phyloP scores from a whole-genome alignment of 108 stramenopile genomes.

The Stephanodiscus minutulus region DNA sequence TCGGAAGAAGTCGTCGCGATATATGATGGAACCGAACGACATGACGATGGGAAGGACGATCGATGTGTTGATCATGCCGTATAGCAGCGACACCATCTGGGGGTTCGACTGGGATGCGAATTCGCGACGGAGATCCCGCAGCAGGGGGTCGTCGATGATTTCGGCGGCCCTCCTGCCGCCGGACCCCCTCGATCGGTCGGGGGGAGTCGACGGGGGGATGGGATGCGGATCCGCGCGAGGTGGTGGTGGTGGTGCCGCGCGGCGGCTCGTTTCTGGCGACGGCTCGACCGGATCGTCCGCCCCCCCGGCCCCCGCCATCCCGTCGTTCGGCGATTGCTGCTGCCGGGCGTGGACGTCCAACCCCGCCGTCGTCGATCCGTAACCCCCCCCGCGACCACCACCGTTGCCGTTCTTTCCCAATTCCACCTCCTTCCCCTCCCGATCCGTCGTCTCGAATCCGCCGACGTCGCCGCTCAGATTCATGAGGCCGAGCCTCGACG shows the following conservation, averaged over 20 bases:
- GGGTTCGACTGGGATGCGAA: constrained; percentile 33
- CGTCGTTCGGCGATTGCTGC: too few species aligned
- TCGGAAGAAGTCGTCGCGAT: constrained; percentile 75
- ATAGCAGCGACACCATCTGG: constrained; percentile 51
- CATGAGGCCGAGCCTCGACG: background rate
- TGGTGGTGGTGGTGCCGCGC: too few species aligned
- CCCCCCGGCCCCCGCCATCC: too few species aligned
- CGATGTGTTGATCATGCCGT: constrained; percentile 77
- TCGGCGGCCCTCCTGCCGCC: too few species aligned
- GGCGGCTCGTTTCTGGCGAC: too few species aligned
- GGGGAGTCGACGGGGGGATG: too few species aligned
- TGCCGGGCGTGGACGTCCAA: too few species aligned
- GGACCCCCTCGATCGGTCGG: background rate
- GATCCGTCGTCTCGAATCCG: background rate
- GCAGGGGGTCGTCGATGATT: constrained; percentile 2
- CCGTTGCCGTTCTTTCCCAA: too few species aligned
- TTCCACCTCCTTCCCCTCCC: background rate
- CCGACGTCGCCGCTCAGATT: background rate
- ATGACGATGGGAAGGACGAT: constrained; percentile 87
- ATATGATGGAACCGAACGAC: constrained; percentile 89
- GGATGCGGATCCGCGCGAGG: too few species aligned
- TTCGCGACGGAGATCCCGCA: constrained; percentile 17
- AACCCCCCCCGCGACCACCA: background rate
- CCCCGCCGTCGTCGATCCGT: background rate
- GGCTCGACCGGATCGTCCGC: too few species aligned